Evolutionary conservation across 2,329 filamentous ascomycete genomes (phyloP).

Genomic region (Balansia obtecta): DNA sequence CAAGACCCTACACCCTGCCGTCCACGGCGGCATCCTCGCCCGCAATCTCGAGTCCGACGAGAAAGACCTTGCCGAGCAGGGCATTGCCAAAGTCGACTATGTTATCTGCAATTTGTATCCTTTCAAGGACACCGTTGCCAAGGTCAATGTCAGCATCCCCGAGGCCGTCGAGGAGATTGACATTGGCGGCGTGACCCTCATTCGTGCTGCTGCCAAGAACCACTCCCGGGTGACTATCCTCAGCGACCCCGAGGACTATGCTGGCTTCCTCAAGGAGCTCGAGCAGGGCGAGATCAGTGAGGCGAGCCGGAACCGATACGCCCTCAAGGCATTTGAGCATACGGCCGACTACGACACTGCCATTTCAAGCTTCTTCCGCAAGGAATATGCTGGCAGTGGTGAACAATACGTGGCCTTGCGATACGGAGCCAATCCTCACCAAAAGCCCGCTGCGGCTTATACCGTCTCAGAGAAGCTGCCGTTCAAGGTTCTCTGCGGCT

Average conservation of each 20-base stretch:
- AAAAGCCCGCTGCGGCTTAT: slow-evolving; percentile 88
- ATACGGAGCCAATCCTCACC: slow-evolving; percentile 95
- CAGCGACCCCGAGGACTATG: slow-evolving; percentile 86
- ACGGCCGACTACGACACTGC: slow-evolving; percentile 93
- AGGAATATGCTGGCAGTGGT: slow-evolving; percentile 83
- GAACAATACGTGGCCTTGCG: slow-evolving; percentile 74
- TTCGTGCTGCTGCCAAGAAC: slow-evolving; percentile 96
- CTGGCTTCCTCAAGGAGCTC: slow-evolving; percentile 84
- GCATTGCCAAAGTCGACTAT: slow-evolving; percentile 89
- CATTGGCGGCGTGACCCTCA: slow-evolving; percentile 92
- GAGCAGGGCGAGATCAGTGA: slow-evolving; percentile 78
- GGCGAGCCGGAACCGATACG: slow-evolving; percentile 74
- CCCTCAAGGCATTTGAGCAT: slow-evolving; percentile 96
- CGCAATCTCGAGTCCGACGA: slow-evolving; percentile 91
- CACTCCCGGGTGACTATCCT: slow-evolving; percentile 91
- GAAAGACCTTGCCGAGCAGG: slow-evolving; percentile 90
- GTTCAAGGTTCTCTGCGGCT: slow-evolving; percentile 86
- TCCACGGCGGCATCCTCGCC: slow-evolving; percentile 82
- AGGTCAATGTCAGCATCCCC: slow-evolving; percentile 91
- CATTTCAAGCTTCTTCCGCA: slow-evolving; percentile 94
- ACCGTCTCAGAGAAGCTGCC: slow-evolving; percentile 62
- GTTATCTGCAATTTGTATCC: slow-evolving; percentile 98
- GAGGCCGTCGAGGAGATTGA: slow-evolving; percentile 99
- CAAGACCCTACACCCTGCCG: slow-evolving; percentile 94
- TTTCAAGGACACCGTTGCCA: slow-evolving; percentile 96